Evolutionary conservation across 768 basidiomycete genomes (phyloP).

Genomic region (Cystobasidium tubakii): DNA sequence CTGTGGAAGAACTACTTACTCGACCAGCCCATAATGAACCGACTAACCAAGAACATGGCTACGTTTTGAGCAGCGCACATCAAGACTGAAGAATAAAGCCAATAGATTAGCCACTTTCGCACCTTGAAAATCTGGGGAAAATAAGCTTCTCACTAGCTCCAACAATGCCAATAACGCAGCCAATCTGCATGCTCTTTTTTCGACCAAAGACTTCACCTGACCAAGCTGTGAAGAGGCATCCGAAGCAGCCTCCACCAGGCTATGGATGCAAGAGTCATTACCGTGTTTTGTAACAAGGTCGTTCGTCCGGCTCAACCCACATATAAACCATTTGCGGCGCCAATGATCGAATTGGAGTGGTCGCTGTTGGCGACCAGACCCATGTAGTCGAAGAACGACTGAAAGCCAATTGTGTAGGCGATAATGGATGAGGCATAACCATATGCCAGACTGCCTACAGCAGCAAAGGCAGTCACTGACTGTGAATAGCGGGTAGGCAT

Average conservation of each 20-base stretch:
- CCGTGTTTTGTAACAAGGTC: too few relatives aligned
- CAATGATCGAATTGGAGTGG: conserved; percentile 3
- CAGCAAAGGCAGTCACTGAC: conserved; percentile 7
- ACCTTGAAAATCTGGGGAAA: background rate
- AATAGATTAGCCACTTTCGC: background rate
- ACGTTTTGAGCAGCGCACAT: conserved; percentile 12
- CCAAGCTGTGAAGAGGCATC: conserved; percentile 6
- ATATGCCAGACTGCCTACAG: conserved; percentile 6
- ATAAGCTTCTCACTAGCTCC: background rate
- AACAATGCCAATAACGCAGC: conserved; percentile 9
- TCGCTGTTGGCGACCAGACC: background rate
- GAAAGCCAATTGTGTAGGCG: conserved; percentile 4
- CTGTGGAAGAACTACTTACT: too few relatives aligned
- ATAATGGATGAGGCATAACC: conserved; percentile 14
- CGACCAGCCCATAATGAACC: conserved; percentile 3
- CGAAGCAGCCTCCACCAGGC: conserved; percentile 3
- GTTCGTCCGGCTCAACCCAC: too few relatives aligned
- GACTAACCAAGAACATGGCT: conserved; percentile 6
- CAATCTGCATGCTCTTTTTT: conserved; percentile 9
- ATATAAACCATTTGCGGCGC: conserved; percentile 13
- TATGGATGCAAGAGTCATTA: background rate
- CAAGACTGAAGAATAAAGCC: conserved; percentile 2
- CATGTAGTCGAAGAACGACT: conserved; percentile 5
- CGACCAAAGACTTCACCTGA: background rate
- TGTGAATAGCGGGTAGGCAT: conserved; percentile 2